Evolutionary conservation across 305 asterid species (phyloP).

Genomic region (Fraxinus sp.): DNA sequence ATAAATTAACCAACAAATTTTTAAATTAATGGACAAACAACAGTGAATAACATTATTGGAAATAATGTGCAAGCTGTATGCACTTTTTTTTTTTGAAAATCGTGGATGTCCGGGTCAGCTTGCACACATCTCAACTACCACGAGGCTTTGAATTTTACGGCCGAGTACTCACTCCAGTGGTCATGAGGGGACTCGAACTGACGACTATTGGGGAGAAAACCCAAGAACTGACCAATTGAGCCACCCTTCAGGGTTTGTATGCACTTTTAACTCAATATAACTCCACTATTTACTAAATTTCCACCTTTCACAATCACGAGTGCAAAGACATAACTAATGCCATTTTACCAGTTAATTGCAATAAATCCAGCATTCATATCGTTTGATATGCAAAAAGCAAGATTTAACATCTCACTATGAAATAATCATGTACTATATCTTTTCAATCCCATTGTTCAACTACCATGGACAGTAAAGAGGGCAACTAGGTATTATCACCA

Average conservation of each 20-base stretch:
- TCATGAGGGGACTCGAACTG: too few relatives aligned
- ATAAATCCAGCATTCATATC: neutral
- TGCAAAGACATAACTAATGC: neutral
- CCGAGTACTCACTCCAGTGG: too few relatives aligned
- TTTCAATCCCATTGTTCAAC: neutral
- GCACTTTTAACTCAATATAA: neutral
- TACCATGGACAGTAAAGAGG: constrained; percentile 5
- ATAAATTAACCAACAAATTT: neutral
- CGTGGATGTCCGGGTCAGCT: too few relatives aligned
- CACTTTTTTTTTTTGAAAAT: neutral
- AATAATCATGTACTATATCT: neutral
- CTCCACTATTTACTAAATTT: neutral
- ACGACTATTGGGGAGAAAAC: too few relatives aligned
- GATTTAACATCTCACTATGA: neutral
- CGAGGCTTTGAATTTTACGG: too few relatives aligned
- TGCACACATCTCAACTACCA: too few relatives aligned
- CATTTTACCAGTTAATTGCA: neutral
- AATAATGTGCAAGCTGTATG: neutral
- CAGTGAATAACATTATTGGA: neutral
- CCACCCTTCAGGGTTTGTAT: too few relatives aligned
- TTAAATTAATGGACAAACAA: neutral
- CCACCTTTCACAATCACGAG: neutral
- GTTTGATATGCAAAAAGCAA: neutral
- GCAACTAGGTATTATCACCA: neutral
- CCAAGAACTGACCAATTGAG: too few relatives aligned